These are phyloP conservation scores for Fraxinus excelsior DNA, from an alignment of 257 asterid genomes.

Conservation along the genomic window DNA sequence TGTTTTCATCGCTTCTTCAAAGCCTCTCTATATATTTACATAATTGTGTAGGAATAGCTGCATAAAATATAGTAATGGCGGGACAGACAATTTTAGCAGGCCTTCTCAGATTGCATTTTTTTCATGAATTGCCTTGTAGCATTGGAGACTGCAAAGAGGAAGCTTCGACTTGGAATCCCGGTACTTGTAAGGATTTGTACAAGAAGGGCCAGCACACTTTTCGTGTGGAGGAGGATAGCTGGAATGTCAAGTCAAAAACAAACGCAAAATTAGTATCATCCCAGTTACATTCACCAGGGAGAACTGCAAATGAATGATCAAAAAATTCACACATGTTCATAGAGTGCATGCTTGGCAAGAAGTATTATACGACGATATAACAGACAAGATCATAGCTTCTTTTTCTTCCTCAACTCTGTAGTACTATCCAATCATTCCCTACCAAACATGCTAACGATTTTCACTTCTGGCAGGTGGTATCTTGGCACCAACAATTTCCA, in stretches of 20 bases:
- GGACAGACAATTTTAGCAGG: conserved; percentile 37
- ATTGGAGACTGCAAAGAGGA: conserved; percentile 94
- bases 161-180: conserved; percentile 89
- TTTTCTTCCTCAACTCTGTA: background rate
- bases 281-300: background rate
- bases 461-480: background rate
- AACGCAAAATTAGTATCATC: background rate
- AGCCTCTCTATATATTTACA: conserved; percentile 10
- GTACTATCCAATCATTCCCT: background rate
- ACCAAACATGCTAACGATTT: background rate
- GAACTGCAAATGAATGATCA: background rate
- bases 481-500: background rate
- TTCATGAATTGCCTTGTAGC: conserved; percentile 82
- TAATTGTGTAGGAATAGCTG: conserved; percentile 7
- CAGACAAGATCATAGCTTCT: background rate
- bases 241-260: conserved; percentile 36
- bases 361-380: background rate
- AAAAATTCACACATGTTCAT: background rate
- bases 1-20: conserved; percentile 23
- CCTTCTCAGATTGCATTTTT: conserved; percentile 37
- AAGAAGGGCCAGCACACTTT: conserved; percentile 85
- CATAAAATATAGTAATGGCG: conserved; percentile 11
- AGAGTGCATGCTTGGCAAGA: background rate
- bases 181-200: conserved; percentile 81
- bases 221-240: conserved; percentile 96